Base-by-base conservation (phyloP, 2,329 filamentous ascomycete species). In the Cryoendolithus antarcticus region DNA sequence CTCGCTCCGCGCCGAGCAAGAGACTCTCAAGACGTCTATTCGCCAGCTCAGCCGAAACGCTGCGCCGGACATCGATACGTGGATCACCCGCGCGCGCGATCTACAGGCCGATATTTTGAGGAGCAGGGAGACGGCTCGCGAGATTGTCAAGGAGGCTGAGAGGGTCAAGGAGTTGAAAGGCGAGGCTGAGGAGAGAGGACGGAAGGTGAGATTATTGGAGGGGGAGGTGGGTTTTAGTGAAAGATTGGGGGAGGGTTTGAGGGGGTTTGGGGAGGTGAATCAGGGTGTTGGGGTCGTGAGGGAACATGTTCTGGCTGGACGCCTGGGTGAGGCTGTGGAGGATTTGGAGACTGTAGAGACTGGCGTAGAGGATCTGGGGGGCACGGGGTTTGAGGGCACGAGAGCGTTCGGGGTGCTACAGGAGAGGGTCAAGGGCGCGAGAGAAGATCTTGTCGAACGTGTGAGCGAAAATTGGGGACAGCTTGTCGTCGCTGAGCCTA, bases 91-190 rank as follows among this genome's bases (percentile, higher is more conserved):
- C 59, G 86, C 88, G 35, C 85, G 85, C 60, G 76, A 80, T 38
- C 73, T 95, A 6, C 85, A 93, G 58, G 74, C 80, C 45, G 89
- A 95, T 55, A 89, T 95, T 48, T 76, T 84, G 52, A 74, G 76
- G 34, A 89, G 86, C 15, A 80, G 85, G 52, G 72, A 75, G 10
- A 78, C 86, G 29, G 86, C 89, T 13, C 79, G 79, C 53, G 78
- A 86, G 42, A 93, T 96, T 42, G 74, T 89, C 4, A 73, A 79
- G 33, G 75, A 86, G 52, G 80, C 86, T 38, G 81, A 89, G 53
- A 74, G 70, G 21, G 77, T 80, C 9, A 75, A 77, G 44, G 65
- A 68, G 32, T 65, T 84, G 15, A 68, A 82, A 35, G 70, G 72
- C 35, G 66, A 75, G 42, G 79, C 81, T 1, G 74, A 83, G 30